Base-by-base conservation (phyloP, 164 flowering plant genomes). In the Taxillus chinensis region DNA sequence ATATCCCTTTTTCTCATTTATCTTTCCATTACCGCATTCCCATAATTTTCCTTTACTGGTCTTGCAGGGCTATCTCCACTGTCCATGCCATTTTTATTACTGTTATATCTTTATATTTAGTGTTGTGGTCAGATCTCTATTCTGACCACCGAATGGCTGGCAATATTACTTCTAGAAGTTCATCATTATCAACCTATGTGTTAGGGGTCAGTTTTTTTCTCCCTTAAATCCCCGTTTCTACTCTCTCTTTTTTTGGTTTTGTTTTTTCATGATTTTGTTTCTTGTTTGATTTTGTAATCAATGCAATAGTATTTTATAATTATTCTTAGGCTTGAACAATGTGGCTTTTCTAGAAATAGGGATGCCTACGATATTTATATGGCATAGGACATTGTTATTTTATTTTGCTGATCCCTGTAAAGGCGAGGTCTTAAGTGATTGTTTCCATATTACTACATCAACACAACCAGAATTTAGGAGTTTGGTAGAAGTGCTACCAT, bases 31-130 rank as follows among this genome's bases (percentile, higher is more conserved):
- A 11, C 46, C 2, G 46, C 10, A 52, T 8, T 52, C 55, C 15
- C 10, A 13, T 54, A 5, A 17, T 40, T 4, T 13, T 7, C 39
- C 46, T 58, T 58, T 16, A 39, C 43, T 40, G 45, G 4, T 13
- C 13, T 10, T 58, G 61, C 45, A 58, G 61, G 15, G 61, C 45
- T 12, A 42, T 58, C 7, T 58, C 61, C 14, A 58, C 61, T 10
- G 45, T 58, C 16, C 61, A 58, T 58, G 45, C 61, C 10, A 58
- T 58, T 58, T 58, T 58, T 58, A 58, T 58, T 15, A 42, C 61
- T 8, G 7, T 15, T 2, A 58, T 58, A 45, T 16, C 45, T 6
- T 58, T 58, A 42, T 58, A 58, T 11, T 9, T 58, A 13, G 61
- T 58, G n/a, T 58, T 58, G 16, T 6, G 61, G 12, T 58, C 61